These are phyloP conservation scores for Pyricularia grisea DNA, from an alignment of 2,329 filamentous ascomycete species.

Conservation along the genomic window DNA sequence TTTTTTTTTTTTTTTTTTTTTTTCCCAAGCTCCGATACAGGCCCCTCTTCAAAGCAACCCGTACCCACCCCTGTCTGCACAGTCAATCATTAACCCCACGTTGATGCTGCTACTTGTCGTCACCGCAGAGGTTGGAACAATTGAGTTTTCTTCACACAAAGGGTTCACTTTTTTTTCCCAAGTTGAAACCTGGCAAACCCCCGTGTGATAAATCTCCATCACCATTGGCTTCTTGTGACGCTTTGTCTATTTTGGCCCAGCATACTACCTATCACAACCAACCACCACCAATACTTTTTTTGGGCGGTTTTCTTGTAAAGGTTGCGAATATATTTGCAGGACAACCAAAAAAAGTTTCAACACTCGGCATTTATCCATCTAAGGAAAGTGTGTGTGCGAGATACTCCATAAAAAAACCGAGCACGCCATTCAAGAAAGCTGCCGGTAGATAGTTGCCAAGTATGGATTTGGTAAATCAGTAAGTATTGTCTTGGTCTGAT, in stretches of 20 bases:
- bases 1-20: not conserved
- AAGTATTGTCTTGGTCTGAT: conserved; percentile 16
- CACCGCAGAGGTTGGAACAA: not conserved
- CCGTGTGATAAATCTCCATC: not conserved
- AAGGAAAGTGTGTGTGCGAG: not conserved
- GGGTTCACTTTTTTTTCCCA: not conserved
- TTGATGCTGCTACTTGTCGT: not conserved
- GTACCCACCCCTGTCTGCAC: not conserved
- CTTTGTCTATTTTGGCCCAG: not conserved
- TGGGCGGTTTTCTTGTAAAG: not conserved
- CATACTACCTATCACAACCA: not conserved
- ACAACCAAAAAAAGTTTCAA: not conserved
- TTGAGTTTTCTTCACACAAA: not conserved
- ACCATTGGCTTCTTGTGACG: not conserved
- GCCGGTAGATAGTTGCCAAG: not conserved
- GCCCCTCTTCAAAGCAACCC: not conserved
- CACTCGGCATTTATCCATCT: not conserved
- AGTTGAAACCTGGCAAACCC: not conserved
- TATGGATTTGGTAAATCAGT: conserved; percentile 49
- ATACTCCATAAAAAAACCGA: not conserved
- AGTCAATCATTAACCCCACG: not conserved
- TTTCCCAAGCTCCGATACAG: not conserved
- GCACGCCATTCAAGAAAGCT: not conserved
- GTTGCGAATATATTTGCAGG: not conserved
- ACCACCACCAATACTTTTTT: not conserved